phyloP scores from a whole-genome alignment of 2,329 filamentous ascomycete species.

The Beauveria medogensis region DNA sequence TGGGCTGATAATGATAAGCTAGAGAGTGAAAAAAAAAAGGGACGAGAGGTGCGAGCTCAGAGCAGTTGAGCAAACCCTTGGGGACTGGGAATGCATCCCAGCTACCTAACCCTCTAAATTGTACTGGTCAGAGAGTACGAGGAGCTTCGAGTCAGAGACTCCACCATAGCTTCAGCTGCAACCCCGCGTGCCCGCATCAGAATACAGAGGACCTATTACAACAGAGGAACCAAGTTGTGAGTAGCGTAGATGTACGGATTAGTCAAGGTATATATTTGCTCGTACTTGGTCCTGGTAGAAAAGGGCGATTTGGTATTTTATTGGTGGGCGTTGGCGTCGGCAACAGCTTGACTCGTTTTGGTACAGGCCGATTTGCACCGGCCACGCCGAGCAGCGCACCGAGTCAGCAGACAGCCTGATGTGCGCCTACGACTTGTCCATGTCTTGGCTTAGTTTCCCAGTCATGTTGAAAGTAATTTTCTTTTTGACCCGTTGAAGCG shows the following conservation, averaged over 20 bases:
- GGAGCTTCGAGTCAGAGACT: constrained; percentile 9
- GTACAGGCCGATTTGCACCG: neutral
- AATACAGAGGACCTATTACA: neutral
- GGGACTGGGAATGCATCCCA: too few species aligned
- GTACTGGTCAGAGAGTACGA: neutral
- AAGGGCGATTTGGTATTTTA: neutral
- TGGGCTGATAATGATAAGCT: constrained; percentile 8
- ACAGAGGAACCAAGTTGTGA: neutral
- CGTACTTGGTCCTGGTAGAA: neutral
- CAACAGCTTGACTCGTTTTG: constrained; percentile 5
- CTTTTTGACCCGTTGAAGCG: too few species aligned
- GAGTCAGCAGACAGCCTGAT: constrained; percentile 6
- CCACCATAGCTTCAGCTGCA: constrained; percentile 10
- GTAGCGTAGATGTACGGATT: neutral
- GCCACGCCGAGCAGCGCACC: constrained; percentile 3
- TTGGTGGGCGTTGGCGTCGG: neutral
- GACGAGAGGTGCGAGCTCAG: neutral
- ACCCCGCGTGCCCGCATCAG: neutral
- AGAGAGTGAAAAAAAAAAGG: neutral
- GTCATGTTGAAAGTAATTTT: neutral
- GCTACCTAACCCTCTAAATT: too few species aligned
- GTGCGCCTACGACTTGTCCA: neutral
- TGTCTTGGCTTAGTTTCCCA: neutral
- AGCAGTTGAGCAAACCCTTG: too few species aligned
- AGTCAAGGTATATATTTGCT: too few species aligned